These are phyloP conservation scores for Wickerhamomyces xylosicus DNA, from an alignment of 805 yeast genomes.

Conservation along the genomic window DNA sequence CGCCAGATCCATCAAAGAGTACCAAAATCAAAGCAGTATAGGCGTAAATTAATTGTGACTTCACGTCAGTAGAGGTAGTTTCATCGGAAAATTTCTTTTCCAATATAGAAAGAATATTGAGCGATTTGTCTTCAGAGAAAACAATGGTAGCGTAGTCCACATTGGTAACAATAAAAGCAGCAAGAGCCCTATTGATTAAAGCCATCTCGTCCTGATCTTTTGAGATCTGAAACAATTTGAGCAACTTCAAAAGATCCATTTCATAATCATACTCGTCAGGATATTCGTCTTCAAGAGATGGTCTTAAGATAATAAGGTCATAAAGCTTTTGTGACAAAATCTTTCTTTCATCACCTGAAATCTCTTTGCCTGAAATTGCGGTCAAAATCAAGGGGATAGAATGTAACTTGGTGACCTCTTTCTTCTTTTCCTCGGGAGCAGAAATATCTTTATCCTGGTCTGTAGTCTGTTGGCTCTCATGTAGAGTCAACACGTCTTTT, in stretches of 20 bases:
- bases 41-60: slow-evolving; percentile 15
- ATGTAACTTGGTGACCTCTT: slow-evolving; percentile 13
- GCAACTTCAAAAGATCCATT: slow-evolving; percentile 9
- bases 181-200: slow-evolving; percentile 9
- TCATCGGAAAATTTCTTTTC: slow-evolving; percentile 13
- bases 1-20: slow-evolving; percentile 18
- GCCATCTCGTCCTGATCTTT: slow-evolving; percentile 11
- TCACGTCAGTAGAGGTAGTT: slow-evolving; percentile 7
- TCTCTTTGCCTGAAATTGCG: slow-evolving; percentile 13
- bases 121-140: slow-evolving; percentile 9
- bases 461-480: too few species aligned
- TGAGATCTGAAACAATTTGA: slow-evolving; percentile 10
- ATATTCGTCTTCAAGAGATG: slow-evolving; percentile 8
- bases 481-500: slow-evolving; percentile 8
- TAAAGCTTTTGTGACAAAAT: slow-evolving; percentile 17
- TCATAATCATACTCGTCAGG: slow-evolving; percentile 10
- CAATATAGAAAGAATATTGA: slow-evolving; percentile 9
- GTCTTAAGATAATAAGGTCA: slow-evolving; percentile 12
- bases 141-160: slow-evolving; percentile 14
- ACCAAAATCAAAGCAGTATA: slow-evolving; percentile 14
- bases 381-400: slow-evolving; percentile 13
- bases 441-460: background rate
- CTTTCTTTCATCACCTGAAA: slow-evolving; percentile 16
- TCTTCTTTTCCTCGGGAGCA: slow-evolving; percentile 6
- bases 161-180: slow-evolving; percentile 15